Conservation (phyloP, 1,284 basidiomycete species). For the Ceratobasidium sp. region DNA sequence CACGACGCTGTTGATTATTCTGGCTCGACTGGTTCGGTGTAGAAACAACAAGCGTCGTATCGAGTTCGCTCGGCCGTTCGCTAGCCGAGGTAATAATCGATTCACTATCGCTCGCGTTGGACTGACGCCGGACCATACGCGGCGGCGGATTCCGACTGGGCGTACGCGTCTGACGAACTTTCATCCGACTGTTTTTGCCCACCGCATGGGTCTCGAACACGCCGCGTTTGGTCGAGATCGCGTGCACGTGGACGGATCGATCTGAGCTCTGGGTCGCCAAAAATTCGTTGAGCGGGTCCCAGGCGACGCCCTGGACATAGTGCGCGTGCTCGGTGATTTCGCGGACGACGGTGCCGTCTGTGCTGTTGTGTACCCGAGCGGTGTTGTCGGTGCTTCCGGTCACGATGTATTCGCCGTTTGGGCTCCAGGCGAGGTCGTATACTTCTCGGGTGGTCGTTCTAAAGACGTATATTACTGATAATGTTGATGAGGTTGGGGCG, state of each 20-base stretch:
- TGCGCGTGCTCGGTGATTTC: slow-evolving; percentile 91
- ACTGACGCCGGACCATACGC: slow-evolving; percentile 69
- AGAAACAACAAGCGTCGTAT: slow-evolving; percentile 3
- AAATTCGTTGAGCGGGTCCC: slow-evolving; percentile 95
- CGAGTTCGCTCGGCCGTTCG: slow-evolving; percentile 54
- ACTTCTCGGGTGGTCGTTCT: slow-evolving; percentile 92
- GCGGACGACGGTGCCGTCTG: slow-evolving; percentile 82
- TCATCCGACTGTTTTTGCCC: slow-evolving; percentile 80
- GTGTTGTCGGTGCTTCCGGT: slow-evolving; percentile 97
- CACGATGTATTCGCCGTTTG: slow-evolving; percentile 91
- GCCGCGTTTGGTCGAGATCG: slow-evolving; percentile 78
- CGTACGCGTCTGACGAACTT: slow-evolving; percentile 72
- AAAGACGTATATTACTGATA: neutral
- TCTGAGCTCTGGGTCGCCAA: slow-evolving; percentile 95
- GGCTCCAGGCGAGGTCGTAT: slow-evolving; percentile 98
- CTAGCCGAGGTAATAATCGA: slow-evolving; percentile 65
- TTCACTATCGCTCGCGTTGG: slow-evolving; percentile 78
- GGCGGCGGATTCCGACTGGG: slow-evolving; percentile 60
- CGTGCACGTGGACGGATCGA: slow-evolving; percentile 89
- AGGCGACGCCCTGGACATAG: slow-evolving; percentile 95
- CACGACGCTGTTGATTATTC: slow-evolving; percentile 26
- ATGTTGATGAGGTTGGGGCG: neutral
- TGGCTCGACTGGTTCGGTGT: slow-evolving; percentile 4
- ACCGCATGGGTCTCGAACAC: slow-evolving; percentile 85
- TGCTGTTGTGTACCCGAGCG: slow-evolving; percentile 82